Conservation (phyloP, 2,329 filamentous ascomycete genomes). For the Xylariaceae sp. region DNA sequence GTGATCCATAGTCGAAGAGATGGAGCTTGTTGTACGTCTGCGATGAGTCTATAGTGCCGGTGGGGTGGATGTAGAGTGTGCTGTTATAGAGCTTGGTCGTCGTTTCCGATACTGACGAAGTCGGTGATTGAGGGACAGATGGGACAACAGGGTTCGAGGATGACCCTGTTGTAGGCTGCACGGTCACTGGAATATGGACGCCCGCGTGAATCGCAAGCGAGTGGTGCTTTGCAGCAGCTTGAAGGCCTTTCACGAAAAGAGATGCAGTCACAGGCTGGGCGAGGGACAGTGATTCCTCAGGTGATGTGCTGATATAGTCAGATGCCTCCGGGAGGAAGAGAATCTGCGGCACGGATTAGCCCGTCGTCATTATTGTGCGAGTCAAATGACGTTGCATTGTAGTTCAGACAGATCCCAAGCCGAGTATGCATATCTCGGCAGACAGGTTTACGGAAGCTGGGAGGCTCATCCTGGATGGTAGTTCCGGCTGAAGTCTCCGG, state of each 20-base stretch:
- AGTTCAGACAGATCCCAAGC: too few species aligned
- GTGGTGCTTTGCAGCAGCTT: slow-evolving; percentile 59
- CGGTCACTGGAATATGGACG: slow-evolving; percentile 68
- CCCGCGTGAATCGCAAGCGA: slow-evolving; percentile 77
- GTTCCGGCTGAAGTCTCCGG: too few species aligned
- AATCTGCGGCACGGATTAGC: slow-evolving; percentile 42
- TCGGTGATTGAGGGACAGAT: slow-evolving; percentile 1
- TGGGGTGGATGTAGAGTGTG: slow-evolving; percentile 45
- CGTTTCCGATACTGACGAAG: slow-evolving; percentile 3
- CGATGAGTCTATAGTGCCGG: slow-evolving; percentile 37
- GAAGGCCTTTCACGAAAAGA: slow-evolving; percentile 73
- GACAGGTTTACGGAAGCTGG: neutral
- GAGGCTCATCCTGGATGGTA: too few species aligned
- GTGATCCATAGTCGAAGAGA: slow-evolving; percentile 67
- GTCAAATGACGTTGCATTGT: too few species aligned
- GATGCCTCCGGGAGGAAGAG: slow-evolving; percentile 90
- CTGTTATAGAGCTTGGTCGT: slow-evolving; percentile 45
- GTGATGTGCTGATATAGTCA: slow-evolving; percentile 76
- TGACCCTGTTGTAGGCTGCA: slow-evolving; percentile 24
- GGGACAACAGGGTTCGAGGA: slow-evolving; percentile 17
- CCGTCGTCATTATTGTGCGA: too few species aligned
- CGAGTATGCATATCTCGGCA: too few species aligned
- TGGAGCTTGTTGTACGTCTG: slow-evolving; percentile 80
- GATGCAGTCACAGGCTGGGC: slow-evolving; percentile 62
- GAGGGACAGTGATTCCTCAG: slow-evolving; percentile 65